Evolutionary conservation across 2,329 filamentous ascomycete genomes (phyloP), one percentile per base, ranked within the genome.

Genomic region (Teratosphaeria pseudoeucalypti): DNA sequence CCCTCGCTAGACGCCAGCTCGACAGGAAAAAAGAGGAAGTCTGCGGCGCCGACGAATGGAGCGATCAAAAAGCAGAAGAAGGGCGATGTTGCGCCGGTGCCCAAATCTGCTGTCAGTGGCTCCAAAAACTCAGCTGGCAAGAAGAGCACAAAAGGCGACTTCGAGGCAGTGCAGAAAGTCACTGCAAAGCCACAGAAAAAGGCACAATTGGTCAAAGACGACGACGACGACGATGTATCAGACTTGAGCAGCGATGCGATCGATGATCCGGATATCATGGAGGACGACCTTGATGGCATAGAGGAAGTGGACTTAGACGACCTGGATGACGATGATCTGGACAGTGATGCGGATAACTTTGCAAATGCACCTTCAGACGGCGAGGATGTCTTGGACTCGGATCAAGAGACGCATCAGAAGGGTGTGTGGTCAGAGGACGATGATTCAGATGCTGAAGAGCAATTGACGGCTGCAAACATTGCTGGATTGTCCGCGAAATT

Each of bases 351-450:
- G 16, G 70, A 72, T 53, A 68, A 64, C 64, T 72, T 67, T 56
- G 68, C 65, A 63, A 68, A 66, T 58, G 71, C 66, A 57, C 69
- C 72, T 55, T 68, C 66, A 76, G 67, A 72, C 63, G 67, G 79
- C 61, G 74, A 74, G 19, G 75, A 78, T 59, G 70, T 78, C 26
- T 63, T 77, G 60, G 88, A 92, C 71, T 92, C 89, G 12, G 89
- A 92, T 64, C 81, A 84, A 64, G 64, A 73, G 64, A 70, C 76
- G 69, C 53, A 54, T 19, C 80, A 75, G 72, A 81, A 81, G 68
- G 84, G 86, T 64, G 90, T 96, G 80, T 99, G 95, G 80, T 97
- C 94, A 0, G 94, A 97, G 64, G 92, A 97, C 70, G 89, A 92
- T 64, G 87, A 91, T 57, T 92, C 88, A 0, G 90, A 95, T 67